Evolutionary conservation across 768 basidiomycete genomes (phyloP), one percentile per base, ranked within the genome.

Genomic region (Gymnopilus junonius): DNA sequence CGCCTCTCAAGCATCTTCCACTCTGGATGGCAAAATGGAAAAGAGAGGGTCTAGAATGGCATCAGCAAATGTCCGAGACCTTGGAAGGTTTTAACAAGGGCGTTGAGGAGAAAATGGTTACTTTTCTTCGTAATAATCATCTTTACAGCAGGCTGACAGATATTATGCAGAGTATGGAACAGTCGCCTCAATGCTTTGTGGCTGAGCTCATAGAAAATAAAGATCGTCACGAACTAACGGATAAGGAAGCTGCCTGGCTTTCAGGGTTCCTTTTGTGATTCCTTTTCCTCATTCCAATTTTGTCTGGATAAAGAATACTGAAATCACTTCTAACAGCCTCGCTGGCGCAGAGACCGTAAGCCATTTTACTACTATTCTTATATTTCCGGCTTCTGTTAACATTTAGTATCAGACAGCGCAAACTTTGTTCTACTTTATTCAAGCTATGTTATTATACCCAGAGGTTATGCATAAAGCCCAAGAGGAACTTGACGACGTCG

Each of bases 21-120:
- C 12, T n/a, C 6, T 58, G 57, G 43, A 58, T 58, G 58, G 21
- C 21, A 1, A 58, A 35, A 23, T 46, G 42, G 32, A 58, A 58
- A 20, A 15, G 34, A 8, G 32, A 58, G 5, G 58, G 58, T 14
- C 14, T 31, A 2, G 31, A 48, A 45, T 58, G 58, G 58, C 58
- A 58, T 20, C 27, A 58, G 17, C 8, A 12, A 20, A 31, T 21
- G 15, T 48, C 58, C 8, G 31, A 58, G 15, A 6, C 35, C 21
- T 50, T 58, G 4, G 4, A 32, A 20, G 32, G 14, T 17, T 8
- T 48, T 11, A 17, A 8, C 8, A 58, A 23, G 15, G 58, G 14
- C 3, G 45, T 46, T 8, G 31, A 58, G 14, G 32, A 58, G 11
- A 25, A 48, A 23, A 20, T 48, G 32, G 58, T 48, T n/a, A 39